phyloP scores from a whole-genome alignment of 2,329 filamentous ascomycete species.

The Tolypocladium inflatum region DNA sequence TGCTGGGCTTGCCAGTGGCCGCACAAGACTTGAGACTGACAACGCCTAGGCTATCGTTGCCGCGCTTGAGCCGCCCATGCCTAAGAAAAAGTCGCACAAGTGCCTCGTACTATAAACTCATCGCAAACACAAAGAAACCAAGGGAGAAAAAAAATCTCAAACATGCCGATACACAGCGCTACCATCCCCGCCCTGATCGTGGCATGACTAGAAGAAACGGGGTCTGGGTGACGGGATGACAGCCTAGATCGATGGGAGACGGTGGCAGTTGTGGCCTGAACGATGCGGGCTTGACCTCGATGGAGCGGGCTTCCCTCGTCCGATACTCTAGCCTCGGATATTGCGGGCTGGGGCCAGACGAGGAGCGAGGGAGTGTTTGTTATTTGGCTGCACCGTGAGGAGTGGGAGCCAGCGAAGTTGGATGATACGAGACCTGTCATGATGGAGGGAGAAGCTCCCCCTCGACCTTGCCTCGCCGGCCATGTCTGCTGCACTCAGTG shows the following conservation, averaged over 20 bases:
- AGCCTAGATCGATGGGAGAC: slow-evolving; percentile 1
- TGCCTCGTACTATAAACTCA: slow-evolving; percentile 56
- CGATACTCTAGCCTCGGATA: not conserved
- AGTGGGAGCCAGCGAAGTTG: not conserved
- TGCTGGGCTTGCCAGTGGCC: not conserved
- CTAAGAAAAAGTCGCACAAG: slow-evolving; percentile 66
- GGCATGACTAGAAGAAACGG: slow-evolving; percentile 4
- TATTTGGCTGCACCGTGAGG: not conserved
- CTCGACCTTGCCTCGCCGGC: not conserved
- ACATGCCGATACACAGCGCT: slow-evolving; percentile 3
- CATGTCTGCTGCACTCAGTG: not conserved
- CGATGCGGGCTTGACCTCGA: not conserved
- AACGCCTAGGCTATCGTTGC: slow-evolving; percentile 79
- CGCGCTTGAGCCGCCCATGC: slow-evolving; percentile 76
- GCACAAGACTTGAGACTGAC: slow-evolving; percentile 6
- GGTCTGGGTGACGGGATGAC: slow-evolving; percentile 2
- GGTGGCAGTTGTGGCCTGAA: not conserved
- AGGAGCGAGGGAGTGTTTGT: not conserved
- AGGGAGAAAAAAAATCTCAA: not conserved
- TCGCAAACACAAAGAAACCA: not conserved
- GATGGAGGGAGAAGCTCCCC: not conserved
- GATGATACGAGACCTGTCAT: not conserved
- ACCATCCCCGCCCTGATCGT: slow-evolving; percentile 1
- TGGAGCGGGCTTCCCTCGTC: not conserved
- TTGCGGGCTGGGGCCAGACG: not conserved